Conservation (phyloP, 2,329 filamentous ascomycete genomes). For the Aureobasidium melanogenum region DNA sequence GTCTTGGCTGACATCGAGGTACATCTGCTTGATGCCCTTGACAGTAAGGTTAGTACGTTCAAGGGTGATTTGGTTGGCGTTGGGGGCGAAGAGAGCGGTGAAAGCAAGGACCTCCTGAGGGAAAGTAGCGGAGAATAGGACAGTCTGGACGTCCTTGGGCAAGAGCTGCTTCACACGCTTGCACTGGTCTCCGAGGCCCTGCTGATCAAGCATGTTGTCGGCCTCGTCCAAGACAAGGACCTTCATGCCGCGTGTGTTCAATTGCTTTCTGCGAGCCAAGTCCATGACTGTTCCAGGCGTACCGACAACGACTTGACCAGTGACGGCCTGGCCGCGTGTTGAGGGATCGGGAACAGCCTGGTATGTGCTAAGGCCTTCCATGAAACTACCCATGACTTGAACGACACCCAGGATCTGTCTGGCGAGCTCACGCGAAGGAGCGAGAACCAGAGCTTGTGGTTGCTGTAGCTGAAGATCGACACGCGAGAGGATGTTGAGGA, state of each 20-base stretch:
- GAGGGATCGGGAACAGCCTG: constrained; percentile 75
- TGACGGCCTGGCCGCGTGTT: constrained; percentile 58
- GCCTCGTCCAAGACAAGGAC: constrained; percentile 92
- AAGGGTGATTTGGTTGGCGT: constrained; percentile 78
- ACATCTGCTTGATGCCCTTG: constrained; percentile 95
- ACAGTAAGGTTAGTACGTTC: constrained; percentile 87
- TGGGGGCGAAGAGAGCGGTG: constrained; percentile 73
- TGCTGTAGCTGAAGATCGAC: constrained; percentile 62
- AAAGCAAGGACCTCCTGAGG: constrained; percentile 79
- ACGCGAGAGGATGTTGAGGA: constrained; percentile 81
- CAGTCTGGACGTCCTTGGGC: constrained; percentile 67
- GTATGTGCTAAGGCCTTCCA: constrained; percentile 63
- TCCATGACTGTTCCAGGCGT: constrained; percentile 92
- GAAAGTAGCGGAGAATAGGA: constrained; percentile 93
- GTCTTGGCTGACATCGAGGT: constrained; percentile 81
- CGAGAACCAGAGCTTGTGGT: constrained; percentile 82
- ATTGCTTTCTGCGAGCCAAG: constrained; percentile 64
- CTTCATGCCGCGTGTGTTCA: constrained; percentile 64
- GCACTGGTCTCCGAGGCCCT: constrained; percentile 92
- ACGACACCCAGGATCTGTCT: constrained; percentile 88
- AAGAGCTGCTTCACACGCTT: constrained; percentile 76
- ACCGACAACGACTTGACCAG: constrained; percentile 76
- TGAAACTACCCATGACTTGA: constrained; percentile 72
- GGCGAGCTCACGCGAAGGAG: constrained; percentile 87
- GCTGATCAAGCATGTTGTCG: constrained; percentile 96